A percentile compares a stretch with the other conserved stretches of the same genome.
phyloP scores from a whole-genome alignment of 2,329 filamentous ascomycete genomes.

The Penicillium palitans region DNA sequence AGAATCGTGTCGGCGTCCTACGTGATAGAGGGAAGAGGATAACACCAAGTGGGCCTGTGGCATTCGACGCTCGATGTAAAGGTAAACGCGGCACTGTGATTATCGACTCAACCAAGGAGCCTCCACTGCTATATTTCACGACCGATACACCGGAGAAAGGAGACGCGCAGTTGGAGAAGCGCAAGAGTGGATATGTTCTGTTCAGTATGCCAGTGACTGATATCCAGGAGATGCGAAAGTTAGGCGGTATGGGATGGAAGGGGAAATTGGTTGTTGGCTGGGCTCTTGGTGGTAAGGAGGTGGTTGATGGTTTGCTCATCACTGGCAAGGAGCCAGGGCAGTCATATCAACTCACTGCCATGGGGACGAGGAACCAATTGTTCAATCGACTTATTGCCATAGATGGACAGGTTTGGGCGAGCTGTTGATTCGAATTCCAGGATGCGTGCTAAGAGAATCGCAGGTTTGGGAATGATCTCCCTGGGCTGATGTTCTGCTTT shows the following conservation, averaged over 20 bases:
- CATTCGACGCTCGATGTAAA: conserved; percentile 68
- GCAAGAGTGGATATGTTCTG: conserved; percentile 54
- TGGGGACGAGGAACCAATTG: conserved; percentile 71
- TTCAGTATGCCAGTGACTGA: conserved; percentile 71
- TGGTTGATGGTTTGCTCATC: conserved; percentile 73
- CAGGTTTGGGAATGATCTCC: conserved; percentile 27
- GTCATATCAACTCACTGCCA: conserved; percentile 65
- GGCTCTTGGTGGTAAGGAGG: conserved; percentile 67
- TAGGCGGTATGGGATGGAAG: conserved; percentile 82
- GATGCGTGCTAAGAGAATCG: conserved; percentile 22
- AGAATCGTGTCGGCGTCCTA: conserved; percentile 70
- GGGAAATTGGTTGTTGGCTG: conserved; percentile 78
- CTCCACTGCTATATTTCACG: conserved; percentile 58
- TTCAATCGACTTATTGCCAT: conserved; percentile 78
- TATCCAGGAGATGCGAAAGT: conserved; percentile 71
- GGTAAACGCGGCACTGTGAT: conserved; percentile 71
- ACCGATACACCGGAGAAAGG: conserved; percentile 44
- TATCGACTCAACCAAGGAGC: conserved; percentile 48
- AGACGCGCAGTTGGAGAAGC: conserved; percentile 49
- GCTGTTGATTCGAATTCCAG: conserved; percentile 53
- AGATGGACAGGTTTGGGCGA: conserved; percentile 80
- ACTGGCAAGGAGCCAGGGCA: conserved; percentile 54
- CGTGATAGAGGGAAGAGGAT: conserved; percentile 45
- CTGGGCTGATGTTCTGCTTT: not conserved
- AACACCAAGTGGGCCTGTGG: conserved; percentile 63